Evolutionary conservation across 2,329 filamentous ascomycete species (phyloP).

Genomic region (Fusarium sp.): DNA sequence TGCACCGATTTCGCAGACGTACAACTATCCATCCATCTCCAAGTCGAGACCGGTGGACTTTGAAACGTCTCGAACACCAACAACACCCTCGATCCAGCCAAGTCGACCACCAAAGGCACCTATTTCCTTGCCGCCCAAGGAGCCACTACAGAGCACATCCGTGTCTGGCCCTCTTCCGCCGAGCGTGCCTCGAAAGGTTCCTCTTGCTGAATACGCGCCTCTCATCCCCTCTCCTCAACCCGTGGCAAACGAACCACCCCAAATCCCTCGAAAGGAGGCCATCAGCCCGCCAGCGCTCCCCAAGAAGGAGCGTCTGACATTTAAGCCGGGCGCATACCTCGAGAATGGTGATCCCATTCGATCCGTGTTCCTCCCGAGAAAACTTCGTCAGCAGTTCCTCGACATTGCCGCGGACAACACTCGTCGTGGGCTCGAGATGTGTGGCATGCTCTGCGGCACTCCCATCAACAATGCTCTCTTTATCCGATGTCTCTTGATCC

Average conservation of each 20-base stretch:
- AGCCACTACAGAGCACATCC: constrained; percentile 32
- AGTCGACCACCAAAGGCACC: constrained; percentile 53
- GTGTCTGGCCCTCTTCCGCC: constrained; percentile 35
- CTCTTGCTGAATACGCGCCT: constrained; percentile 42
- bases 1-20: constrained; percentile 53
- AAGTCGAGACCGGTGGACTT: constrained; percentile 67
- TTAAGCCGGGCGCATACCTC: constrained; percentile 84
- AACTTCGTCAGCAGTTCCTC: constrained; percentile 83
- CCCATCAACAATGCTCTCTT: constrained; percentile 95
- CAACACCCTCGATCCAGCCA: constrained; percentile 50
- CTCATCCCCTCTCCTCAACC: constrained; percentile 39
- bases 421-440: constrained; percentile 87
- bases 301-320: constrained; percentile 75
- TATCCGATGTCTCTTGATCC: constrained; percentile 89
- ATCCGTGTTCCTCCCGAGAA: constrained; percentile 87
- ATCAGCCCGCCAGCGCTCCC: constrained; percentile 47
- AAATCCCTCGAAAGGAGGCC: constrained; percentile 51
- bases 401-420: constrained; percentile 84
- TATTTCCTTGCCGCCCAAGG: constrained; percentile 42
- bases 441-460: constrained; percentile 93
- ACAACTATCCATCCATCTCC: constrained; percentile 72
- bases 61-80: constrained; percentile 47
- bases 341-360: constrained; percentile 91
- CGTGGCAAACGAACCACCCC: constrained; percentile 31
- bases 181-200: constrained; percentile 51